Percentiles rank a stretch among this genome's conserved stretches.
These are phyloP conservation scores for Thalassia testudinum DNA, from an alignment of 116 monocot genomes.

Conservation along the genomic window DNA sequence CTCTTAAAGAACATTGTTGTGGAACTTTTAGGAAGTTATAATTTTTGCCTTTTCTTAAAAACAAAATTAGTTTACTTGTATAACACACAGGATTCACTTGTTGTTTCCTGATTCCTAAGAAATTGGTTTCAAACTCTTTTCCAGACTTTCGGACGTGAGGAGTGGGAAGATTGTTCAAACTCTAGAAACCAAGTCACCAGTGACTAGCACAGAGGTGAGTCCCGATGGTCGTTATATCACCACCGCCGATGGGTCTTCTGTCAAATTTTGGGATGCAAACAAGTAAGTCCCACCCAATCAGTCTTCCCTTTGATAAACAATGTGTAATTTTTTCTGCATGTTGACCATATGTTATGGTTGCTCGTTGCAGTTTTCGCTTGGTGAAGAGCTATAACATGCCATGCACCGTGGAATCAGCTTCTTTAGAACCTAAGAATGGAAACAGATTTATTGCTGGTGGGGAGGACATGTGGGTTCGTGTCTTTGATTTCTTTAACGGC, in stretches of 20 bases:
- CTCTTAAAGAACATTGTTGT: too few species aligned
- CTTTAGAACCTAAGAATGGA: constrained; percentile 64
- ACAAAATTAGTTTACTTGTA: too few species aligned
- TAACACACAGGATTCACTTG: too few species aligned
- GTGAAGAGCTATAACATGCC: constrained; percentile 82
- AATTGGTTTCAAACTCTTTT: too few species aligned
- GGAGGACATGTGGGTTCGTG: constrained; percentile 90
- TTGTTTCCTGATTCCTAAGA: too few species aligned
- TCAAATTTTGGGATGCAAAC: constrained; percentile 98
- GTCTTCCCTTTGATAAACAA: neutral
- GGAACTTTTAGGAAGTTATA: too few species aligned
- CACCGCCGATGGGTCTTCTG: constrained; percentile 80
- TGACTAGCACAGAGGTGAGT: constrained; percentile 89
- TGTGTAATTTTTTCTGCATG: neutral
- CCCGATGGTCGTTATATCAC: constrained; percentile 91
- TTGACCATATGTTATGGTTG: neutral
- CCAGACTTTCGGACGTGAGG: constrained; percentile 89
- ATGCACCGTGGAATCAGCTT: constrained; percentile 75
- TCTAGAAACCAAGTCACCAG: constrained; percentile 67
- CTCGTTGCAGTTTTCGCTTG: constrained; percentile 48
- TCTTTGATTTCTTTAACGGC: constrained; percentile 66
- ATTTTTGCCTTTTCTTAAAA: too few species aligned
- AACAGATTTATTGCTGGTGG: constrained; percentile 79
- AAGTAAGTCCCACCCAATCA: constrained; percentile 31
- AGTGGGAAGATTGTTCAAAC: constrained; percentile 74